Conservation (phyloP, 2,329 filamentous ascomycete species). For the Xylariaceae sp. region DNA sequence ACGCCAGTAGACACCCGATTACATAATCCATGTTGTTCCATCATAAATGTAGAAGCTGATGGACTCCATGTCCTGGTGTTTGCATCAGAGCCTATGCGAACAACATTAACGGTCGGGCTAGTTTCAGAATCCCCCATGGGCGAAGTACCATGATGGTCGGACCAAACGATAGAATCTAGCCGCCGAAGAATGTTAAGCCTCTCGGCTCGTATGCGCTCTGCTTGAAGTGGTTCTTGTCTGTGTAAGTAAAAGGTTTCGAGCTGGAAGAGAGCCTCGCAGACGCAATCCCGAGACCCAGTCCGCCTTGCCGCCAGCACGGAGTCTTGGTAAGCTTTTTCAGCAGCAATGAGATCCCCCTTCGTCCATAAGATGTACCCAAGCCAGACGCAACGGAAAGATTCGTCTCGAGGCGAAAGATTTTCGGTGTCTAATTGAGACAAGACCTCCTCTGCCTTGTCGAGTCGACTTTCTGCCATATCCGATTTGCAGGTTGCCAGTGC, state of each 20-base stretch:
- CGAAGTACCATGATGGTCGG: constrained; percentile 17
- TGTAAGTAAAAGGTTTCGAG: constrained; percentile 40
- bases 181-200: constrained; percentile 32
- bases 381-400: constrained; percentile 38
- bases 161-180: constrained; percentile 33
- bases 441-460: constrained; percentile 34
- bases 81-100: constrained; percentile 23
- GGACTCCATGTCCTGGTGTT: constrained; percentile 19
- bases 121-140: constrained; percentile 7
- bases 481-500: constrained; percentile 37
- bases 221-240: constrained; percentile 31
- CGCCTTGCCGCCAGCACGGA: constrained; percentile 33
- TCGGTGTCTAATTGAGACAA: constrained; percentile 28
- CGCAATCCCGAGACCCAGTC: constrained; percentile 36
- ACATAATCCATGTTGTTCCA: constrained; percentile 26
- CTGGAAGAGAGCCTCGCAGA: constrained; percentile 38
- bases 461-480: constrained; percentile 28
- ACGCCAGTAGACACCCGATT: constrained; percentile 17
- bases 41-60: constrained; percentile 21
- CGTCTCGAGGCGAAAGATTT: constrained; percentile 33
- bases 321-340: constrained; percentile 35
- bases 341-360: constrained; percentile 29
- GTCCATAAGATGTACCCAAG: constrained; percentile 37
- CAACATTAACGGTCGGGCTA: constrained; percentile 16
- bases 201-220: constrained; percentile 34